These are phyloP conservation scores for Aureobasidium sp. DNA, from an alignment of 2,329 filamentous ascomycete genomes.

Conservation along the genomic window DNA sequence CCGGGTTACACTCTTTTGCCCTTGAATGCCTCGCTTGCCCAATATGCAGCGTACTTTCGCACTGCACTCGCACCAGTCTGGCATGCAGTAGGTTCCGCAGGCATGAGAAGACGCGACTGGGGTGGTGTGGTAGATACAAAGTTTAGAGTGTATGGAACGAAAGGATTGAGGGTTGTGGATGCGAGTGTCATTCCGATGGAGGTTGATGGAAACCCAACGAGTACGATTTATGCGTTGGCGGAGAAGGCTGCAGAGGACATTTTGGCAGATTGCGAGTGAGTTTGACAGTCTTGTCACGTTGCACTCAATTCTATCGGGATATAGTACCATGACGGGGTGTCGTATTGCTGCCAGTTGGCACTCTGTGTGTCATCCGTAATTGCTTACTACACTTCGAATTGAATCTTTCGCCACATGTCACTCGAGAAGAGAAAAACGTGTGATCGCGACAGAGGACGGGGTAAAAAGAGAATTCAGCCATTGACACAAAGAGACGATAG, in stretches of 20 bases:
- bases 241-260: conserved; percentile 15
- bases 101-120: conserved; percentile 17
- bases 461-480: too few relatives aligned
- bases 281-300: too few relatives aligned
- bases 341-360: too few relatives aligned
- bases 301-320: too few relatives aligned
- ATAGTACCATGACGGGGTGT: too few relatives aligned
- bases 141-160: conserved; percentile 23
- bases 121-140: conserved; percentile 24
- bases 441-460: too few relatives aligned
- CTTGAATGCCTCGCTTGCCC: conserved; percentile 7
- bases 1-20: conserved; percentile 14
- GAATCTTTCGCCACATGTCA: too few relatives aligned
- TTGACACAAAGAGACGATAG: too few relatives aligned
- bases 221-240: conserved; percentile 18
- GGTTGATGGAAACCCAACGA: conserved; percentile 17
- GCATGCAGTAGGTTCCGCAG: conserved; percentile 1
- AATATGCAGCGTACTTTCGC: conserved; percentile 5
- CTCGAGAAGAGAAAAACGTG: too few relatives aligned
- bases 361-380: too few relatives aligned
- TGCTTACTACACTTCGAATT: too few relatives aligned
- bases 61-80: neutral
- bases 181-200: conserved; percentile 24
- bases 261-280: neutral
- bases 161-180: conserved; percentile 24